phyloP scores from a whole-genome alignment of 1,284 basidiomycete genomes.

The Fomitopsis palustris region DNA sequence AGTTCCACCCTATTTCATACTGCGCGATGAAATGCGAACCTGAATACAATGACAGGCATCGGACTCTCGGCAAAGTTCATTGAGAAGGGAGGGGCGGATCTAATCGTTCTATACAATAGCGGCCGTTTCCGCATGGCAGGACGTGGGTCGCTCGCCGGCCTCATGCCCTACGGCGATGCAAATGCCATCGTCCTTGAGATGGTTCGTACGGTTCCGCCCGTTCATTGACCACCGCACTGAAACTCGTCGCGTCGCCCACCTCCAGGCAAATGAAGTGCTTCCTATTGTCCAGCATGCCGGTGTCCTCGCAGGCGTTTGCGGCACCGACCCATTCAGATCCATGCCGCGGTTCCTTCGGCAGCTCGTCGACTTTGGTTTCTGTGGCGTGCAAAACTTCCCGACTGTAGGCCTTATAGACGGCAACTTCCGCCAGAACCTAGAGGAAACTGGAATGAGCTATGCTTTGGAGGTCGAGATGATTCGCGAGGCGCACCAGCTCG shows the following conservation, averaged over 20 bases:
- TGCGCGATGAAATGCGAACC: not conserved
- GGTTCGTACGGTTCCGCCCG: constrained; percentile 8
- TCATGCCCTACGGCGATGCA: constrained; percentile 24
- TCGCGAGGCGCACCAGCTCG: constrained; percentile 18
- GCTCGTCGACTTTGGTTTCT: constrained; percentile 20
- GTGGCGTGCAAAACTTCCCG: constrained; percentile 25
- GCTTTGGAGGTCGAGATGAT: constrained; percentile 22
- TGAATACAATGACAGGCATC: constrained; percentile 9
- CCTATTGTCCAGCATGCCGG: constrained; percentile 16
- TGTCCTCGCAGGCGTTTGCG: constrained; percentile 21
- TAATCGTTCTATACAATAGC: constrained; percentile 23
- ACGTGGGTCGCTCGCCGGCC: constrained; percentile 19
- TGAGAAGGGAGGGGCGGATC: constrained; percentile 22
- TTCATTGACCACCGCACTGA: not conserved
- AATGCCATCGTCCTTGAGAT: constrained; percentile 22
- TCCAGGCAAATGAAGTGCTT: constrained; percentile 20
- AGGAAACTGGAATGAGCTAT: constrained; percentile 24
- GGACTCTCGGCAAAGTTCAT: constrained; percentile 23
- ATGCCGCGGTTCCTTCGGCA: constrained; percentile 22
- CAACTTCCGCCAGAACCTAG: constrained; percentile 21
- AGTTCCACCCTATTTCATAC: not conserved
- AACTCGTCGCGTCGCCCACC: not conserved
- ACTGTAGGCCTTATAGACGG: constrained; percentile 23
- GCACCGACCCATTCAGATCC: constrained; percentile 21
- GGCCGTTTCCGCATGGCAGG: constrained; percentile 24